Evolutionary conservation across 164 flowering plant species (phyloP), one percentile per base, ranked within the genome.

Genomic region (Stephania yunnanensis): DNA sequence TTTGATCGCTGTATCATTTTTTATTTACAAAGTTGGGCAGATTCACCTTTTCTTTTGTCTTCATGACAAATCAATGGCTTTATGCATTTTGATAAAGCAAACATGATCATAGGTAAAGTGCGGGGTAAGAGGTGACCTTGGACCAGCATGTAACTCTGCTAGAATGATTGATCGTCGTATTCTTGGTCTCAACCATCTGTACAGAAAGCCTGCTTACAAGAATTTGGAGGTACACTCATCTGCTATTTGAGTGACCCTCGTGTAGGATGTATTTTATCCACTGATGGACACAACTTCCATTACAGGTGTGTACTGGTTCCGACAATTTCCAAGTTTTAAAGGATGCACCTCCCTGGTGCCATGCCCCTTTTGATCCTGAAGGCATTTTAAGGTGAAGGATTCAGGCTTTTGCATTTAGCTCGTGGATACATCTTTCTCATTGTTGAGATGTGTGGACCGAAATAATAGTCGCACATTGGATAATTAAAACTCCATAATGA

Each of bases 351-450:
- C 75, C 91, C 46, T 91, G 96, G 96, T 90, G 96, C 71, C 80
- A 76, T 82, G 90, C 93, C 46, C 90, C 96, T 73, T 91, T 85
- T 83, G 96, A 91, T 68, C 96, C 96, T 68, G 93, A 91, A 87
- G 96, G 93, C 71, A 84, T 90, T 78, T 80, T 90, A 80, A 88
- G 96, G 96, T 91, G 77, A 79, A 58, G 13, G 1, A n/a, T 30
- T 50, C 10, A 8, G 69, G 44, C 68, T 20, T 8, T 42, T 76
- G 19, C 15, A 71, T 29, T 76, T 46, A 63, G 15, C 3, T 20
- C 42, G 17, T 50, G 55, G 55, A 50, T 50, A 2, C 9, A 20
- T 8, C 13, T 46, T 75, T 48, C 5, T 36, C 68, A 12, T 75
- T 17, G 25, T 25, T 25, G 25, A 25, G 25, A 25, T 25, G 25